Percentiles rank a stretch among this genome's conserved stretches.
These are phyloP conservation scores for Gossypium lobatum DNA, from an alignment of 441 rosid species.

Conservation along the genomic window DNA sequence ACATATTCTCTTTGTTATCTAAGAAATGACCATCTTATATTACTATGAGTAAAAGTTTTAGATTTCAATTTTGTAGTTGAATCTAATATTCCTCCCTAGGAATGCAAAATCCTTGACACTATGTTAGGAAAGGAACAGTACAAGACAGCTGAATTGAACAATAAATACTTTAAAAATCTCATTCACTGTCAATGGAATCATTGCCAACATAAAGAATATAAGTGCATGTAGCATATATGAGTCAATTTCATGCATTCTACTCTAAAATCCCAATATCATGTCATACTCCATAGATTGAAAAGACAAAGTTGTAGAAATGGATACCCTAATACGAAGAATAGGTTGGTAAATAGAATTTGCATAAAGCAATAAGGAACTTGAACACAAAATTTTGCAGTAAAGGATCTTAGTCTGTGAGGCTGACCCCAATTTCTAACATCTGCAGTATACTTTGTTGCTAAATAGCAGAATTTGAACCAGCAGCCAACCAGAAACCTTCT, in stretches of 20 bases:
- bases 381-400: neutral
- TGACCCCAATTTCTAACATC: neutral
- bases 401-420: neutral
- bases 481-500: neutral
- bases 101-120: neutral
- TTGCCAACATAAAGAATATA: slow-evolving; percentile 1
- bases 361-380: neutral
- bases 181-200: neutral
- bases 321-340: too few relatives aligned
- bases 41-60: neutral
- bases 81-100: neutral
- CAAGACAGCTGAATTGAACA: neutral
- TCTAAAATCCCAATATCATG: neutral
- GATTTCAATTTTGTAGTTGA: neutral
- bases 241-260: neutral
- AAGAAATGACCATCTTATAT: neutral
- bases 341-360: neutral
- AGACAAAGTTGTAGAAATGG: too few relatives aligned
- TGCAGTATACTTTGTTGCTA: neutral
- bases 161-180: neutral
- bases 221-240: neutral
- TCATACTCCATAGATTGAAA: neutral
- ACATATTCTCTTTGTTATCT: neutral
- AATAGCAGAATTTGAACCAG: neutral
- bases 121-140: neutral